Base-by-base conservation (phyloP, 2,329 filamentous ascomycete genomes). In the Colletotrichum cordylinicola region DNA sequence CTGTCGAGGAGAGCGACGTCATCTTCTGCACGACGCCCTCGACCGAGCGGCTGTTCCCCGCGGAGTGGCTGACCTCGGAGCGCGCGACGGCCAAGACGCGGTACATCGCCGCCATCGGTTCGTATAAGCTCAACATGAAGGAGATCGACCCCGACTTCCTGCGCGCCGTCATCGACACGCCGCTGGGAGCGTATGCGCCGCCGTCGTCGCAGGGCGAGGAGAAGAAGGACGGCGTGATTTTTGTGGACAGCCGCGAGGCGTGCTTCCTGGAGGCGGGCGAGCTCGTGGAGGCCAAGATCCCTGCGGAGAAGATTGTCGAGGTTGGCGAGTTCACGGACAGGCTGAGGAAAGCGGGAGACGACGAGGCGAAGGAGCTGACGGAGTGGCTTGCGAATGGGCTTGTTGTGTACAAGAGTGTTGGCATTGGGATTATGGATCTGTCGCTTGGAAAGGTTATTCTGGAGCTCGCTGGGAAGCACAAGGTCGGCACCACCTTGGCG, bases 331-430 rank as follows among this genome's bases (percentile, higher is more conserved):
- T 93, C 0, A 84, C 93, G 2, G 85, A 93, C 6, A 91, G 92
- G 4, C 18, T 75, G 13, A 12, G 73, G 90, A 93, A 84, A 43
- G 70, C 73, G 3, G 78, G 78, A 81, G 77, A 82, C 82, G 27
- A 80, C 24, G 81, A 84, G 12, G 84, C 85, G 70, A 83, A 85
- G 77, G 83, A 82, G 13, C 77, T 94, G 78, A 85, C 86, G 55
- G 89, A 92, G 43, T 94, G 92, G 91, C 80, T 93, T 67, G 87
- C 90, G 76, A 87, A 85, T 62, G 93, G 93, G 0, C 92, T 94
- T 81, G 90, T 94, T 1, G 90, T 94, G 39, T 94, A 93, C 80
- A 94, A 94, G 87, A 91, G 91, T 78, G 92, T 94, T 4, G 93
- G 93, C 0, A 82, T 94, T 70, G 92, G 92, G 1, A 81, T 94